A percentile compares a stretch with the other conserved stretches of the same genome.
These are phyloP conservation scores for Lactarius indigo DNA, from an alignment of 768 basidiomycete genomes.

Conservation along the genomic window DNA sequence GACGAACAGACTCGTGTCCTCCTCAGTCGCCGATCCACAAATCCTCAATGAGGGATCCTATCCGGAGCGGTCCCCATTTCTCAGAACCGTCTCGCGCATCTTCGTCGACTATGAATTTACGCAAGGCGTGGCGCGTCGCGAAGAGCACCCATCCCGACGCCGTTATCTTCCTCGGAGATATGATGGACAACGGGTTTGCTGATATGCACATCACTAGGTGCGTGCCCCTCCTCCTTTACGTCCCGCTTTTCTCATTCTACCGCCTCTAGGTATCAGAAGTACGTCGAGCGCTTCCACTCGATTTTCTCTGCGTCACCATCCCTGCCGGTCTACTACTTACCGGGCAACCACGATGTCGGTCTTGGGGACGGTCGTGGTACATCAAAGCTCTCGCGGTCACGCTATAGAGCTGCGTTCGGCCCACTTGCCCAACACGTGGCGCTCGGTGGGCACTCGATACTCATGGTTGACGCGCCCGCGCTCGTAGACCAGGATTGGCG, in stretches of 20 bases:
- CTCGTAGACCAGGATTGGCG: constrained; percentile 70
- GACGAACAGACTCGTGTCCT: constrained; percentile 42
- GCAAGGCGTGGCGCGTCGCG: constrained; percentile 79
- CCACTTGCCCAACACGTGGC: constrained; percentile 58
- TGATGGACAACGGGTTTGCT: constrained; percentile 83
- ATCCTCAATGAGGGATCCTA: constrained; percentile 76
- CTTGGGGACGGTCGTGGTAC: constrained; percentile 32
- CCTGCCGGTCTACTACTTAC: constrained; percentile 64
- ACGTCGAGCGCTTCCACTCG: constrained; percentile 60
- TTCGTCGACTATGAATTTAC: constrained; percentile 78
- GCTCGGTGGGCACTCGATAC: constrained; percentile 67
- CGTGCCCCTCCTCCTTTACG: constrained; percentile 33
- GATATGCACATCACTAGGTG: constrained; percentile 66
- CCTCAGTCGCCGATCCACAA: constrained; percentile 87
- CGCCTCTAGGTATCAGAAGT: constrained; percentile 62
- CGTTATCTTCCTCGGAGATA: constrained; percentile 84
- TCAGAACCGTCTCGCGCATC: constrained; percentile 58
- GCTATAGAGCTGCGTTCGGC: constrained; percentile 78
- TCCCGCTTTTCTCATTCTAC: background rate
- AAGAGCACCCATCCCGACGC: constrained; percentile 59
- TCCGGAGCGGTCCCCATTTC: constrained; percentile 49
- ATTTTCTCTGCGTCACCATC: constrained; percentile 55
- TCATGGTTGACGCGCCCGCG: constrained; percentile 70
- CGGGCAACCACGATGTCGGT: constrained; percentile 91
- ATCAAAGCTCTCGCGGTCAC: constrained; percentile 31